A percentile compares a stretch with the other conserved stretches of the same genome.
Evolutionary conservation across 2,329 filamentous ascomycete genomes (phyloP).

Genomic region (Allantophomopsis lycopodina): DNA sequence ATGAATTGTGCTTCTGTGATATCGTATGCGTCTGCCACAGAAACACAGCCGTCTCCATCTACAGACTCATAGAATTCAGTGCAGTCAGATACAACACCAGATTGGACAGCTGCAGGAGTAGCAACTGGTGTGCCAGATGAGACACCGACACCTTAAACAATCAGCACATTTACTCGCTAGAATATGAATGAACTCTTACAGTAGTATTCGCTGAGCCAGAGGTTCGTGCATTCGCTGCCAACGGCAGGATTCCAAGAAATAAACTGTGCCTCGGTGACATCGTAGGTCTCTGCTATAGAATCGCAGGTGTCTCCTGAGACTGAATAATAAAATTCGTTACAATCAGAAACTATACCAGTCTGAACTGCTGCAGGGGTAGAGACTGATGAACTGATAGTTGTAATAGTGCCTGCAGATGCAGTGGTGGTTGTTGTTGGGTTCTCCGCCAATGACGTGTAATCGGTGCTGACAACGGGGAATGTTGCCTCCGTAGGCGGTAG

Average conservation of each 20-base stretch:
- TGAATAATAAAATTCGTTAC: slow-evolving; percentile 13
- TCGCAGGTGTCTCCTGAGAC: slow-evolving; percentile 8
- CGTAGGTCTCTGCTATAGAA: slow-evolving; percentile 4
- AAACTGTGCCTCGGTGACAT: slow-evolving; percentile 11
- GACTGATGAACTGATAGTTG: not conserved
- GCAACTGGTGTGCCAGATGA: not conserved
- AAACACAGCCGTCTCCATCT: slow-evolving; percentile 7
- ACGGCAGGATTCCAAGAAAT: slow-evolving; percentile 18
- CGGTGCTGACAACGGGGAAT: too few relatives aligned
- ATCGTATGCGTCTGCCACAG: slow-evolving; percentile 4
- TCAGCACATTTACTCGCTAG: slow-evolving; percentile 9
- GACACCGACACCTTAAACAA: too few relatives aligned
- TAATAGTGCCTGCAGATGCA: not conserved
- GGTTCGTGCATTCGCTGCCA: slow-evolving; percentile 27
- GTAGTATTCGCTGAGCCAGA: slow-evolving; percentile 37
- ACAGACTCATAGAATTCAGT: slow-evolving; percentile 12
- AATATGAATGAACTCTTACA: slow-evolving; percentile 33
- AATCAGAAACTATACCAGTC: slow-evolving; percentile 10
- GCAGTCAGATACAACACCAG: slow-evolving; percentile 11
- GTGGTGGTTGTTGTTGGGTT: too few relatives aligned
- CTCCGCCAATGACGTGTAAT: too few relatives aligned
- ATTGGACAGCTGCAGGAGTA: slow-evolving; percentile 3
- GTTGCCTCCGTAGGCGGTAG: too few relatives aligned
- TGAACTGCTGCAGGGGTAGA: not conserved
- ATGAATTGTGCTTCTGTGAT: slow-evolving; percentile 11